A percentile compares a stretch with the other conserved stretches of the same genome.
phyloP scores from a whole-genome alignment of 2,329 filamentous ascomycete genomes.

The Raffaelea ambrosiae region DNA sequence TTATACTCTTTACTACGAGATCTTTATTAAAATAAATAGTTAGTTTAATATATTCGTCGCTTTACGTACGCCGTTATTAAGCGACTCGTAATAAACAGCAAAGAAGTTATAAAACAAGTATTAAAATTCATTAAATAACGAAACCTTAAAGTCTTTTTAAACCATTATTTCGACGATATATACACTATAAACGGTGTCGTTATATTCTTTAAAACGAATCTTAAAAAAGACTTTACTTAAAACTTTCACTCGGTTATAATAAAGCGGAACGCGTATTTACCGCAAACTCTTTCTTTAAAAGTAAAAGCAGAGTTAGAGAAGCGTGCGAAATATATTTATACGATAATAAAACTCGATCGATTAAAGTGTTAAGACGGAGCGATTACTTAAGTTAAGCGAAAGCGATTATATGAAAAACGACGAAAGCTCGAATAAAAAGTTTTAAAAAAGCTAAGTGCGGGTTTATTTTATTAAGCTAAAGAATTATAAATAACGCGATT shows the following conservation, averaged over 20 bases:
- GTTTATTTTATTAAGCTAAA: background rate
- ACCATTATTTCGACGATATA: slow-evolving; percentile 4
- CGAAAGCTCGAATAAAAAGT: background rate
- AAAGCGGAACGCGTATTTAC: background rate
- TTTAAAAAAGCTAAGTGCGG: background rate
- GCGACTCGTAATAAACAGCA: slow-evolving; percentile 1
- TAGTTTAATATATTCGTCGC: background rate
- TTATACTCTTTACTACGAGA: background rate
- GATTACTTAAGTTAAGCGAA: background rate
- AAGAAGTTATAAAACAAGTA: background rate
- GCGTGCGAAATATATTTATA: background rate
- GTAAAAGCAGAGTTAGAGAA: slow-evolving; percentile 1
- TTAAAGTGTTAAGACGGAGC: background rate
- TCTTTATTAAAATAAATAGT: slow-evolving; percentile 4
- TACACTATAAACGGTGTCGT: background rate
- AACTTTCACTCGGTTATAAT: slow-evolving; percentile 3
- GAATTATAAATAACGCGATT: background rate
- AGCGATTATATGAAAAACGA: slow-evolving; percentile 2
- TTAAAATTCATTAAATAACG: slow-evolving; percentile 2
- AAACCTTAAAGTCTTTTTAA: slow-evolving; percentile 1
- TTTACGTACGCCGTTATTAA: background rate
- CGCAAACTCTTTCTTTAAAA: background rate
- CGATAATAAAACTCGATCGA: background rate
- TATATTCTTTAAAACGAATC: slow-evolving; percentile 1
- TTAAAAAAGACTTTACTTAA: slow-evolving; percentile 2